phyloP scores from a whole-genome alignment of 257 asterid species.

The Penstemon newberryi region DNA sequence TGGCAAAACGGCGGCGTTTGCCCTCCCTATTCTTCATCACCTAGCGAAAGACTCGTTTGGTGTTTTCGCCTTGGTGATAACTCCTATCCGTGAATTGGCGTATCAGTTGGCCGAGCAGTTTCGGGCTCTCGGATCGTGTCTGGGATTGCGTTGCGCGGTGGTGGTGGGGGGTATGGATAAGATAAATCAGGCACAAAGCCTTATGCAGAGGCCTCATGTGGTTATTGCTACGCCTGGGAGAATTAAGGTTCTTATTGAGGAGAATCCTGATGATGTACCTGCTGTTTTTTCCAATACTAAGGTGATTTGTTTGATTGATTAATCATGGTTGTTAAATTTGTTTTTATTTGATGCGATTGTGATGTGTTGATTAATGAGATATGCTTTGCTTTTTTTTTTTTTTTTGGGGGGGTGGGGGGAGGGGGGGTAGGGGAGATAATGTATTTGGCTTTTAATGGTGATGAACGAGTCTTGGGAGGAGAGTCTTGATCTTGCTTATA shows the following conservation, averaged over 20 bases:
- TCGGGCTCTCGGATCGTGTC: conserved; percentile 75
- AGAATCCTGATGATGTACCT: conserved; percentile 74
- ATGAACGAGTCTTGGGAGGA: background rate
- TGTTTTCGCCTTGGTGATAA: conserved; percentile 80
- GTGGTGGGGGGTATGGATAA: conserved; percentile 95
- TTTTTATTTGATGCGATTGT: background rate
- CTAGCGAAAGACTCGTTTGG: conserved; percentile 80
- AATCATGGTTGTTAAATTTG: too few relatives aligned
- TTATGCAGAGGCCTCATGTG: conserved; percentile 78
- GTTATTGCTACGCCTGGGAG: conserved; percentile 97
- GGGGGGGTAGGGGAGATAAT: background rate
- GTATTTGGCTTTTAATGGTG: conserved; percentile 10
- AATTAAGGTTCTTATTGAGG: conserved; percentile 79
- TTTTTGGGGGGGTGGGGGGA: background rate
- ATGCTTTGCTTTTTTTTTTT: background rate
- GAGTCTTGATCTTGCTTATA: background rate
- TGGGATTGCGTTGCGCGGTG: conserved; percentile 72
- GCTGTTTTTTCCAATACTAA: conserved; percentile 73
- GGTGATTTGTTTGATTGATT: conserved; percentile 40
- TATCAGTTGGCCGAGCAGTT: conserved; percentile 92
- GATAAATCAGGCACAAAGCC: conserved; percentile 65
- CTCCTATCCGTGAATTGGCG: conserved; percentile 93
- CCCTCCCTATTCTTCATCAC: conserved; percentile 79
- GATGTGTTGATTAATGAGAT: background rate
- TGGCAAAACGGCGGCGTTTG: conserved; percentile 94